Evolutionary conservation across 371 early-diverging fungal genomes (phyloP).

Genomic region (Batkoa obscura): DNA sequence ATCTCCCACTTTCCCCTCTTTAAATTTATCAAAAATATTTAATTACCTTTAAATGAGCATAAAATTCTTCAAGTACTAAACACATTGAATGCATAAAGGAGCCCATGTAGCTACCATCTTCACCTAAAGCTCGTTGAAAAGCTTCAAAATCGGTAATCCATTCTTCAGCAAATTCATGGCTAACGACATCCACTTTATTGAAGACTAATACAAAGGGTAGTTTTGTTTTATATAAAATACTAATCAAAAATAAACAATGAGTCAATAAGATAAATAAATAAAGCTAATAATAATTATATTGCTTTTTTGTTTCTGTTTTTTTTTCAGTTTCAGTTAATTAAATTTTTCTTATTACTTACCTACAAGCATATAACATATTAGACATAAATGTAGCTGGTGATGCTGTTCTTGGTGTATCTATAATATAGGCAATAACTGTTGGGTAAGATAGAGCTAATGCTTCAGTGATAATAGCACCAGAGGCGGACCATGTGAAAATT

Average conservation of each 20-base stretch:
- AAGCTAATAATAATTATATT: background rate
- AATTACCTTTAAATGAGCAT: slow-evolving; percentile 52
- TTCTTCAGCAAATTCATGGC: slow-evolving; percentile 68
- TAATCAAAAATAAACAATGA: slow-evolving; percentile 1
- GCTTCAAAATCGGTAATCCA: slow-evolving; percentile 97
- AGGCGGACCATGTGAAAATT: slow-evolving; percentile 99
- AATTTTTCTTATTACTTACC: slow-evolving; percentile 7
- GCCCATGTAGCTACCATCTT: slow-evolving; percentile 71
- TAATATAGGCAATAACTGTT: slow-evolving; percentile 85
- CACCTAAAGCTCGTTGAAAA: slow-evolving; percentile 70
- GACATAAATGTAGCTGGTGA: slow-evolving; percentile 96
- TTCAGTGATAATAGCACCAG: slow-evolving; percentile 94
- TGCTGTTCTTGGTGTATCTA: slow-evolving; percentile 90
- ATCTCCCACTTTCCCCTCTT: background rate
- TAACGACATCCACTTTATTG: slow-evolving; percentile 93
- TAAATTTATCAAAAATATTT: background rate
- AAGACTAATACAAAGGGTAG: slow-evolving; percentile 89
- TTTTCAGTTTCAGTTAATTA: background rate
- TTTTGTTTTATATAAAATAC: slow-evolving; percentile 89
- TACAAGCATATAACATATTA: slow-evolving; percentile 98
- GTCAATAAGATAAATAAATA: too few species aligned
- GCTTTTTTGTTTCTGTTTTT: slow-evolving; percentile 7
- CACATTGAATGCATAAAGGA: slow-evolving; percentile 88
- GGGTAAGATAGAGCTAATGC: slow-evolving; percentile 83
- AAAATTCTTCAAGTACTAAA: slow-evolving; percentile 97